A percentile compares a stretch with the other conserved stretches of the same genome.
Conservation (phyloP, 1,284 basidiomycete species). For the Trichosporon sp. region DNA sequence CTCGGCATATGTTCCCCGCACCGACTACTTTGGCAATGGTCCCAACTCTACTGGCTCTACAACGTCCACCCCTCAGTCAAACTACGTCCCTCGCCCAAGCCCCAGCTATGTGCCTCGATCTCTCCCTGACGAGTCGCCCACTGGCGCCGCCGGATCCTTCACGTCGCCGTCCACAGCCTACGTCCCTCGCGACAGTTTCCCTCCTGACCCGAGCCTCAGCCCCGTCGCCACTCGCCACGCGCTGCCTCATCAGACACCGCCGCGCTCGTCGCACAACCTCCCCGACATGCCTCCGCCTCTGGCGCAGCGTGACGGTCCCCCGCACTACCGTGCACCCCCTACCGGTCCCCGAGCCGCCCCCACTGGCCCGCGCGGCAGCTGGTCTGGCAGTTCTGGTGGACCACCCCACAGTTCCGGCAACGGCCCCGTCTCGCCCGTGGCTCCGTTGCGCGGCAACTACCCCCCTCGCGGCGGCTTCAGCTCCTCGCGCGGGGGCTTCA, state of each 20-base stretch:
- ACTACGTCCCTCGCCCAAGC: slow-evolving; percentile 27
- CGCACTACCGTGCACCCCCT: slow-evolving; percentile 29
- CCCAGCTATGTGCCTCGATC: slow-evolving; percentile 29
- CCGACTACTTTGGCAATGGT: slow-evolving; percentile 37
- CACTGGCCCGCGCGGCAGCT: slow-evolving; percentile 29
- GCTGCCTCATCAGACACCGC: slow-evolving; percentile 28
- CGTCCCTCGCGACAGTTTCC: slow-evolving; percentile 21
- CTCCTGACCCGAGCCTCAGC: slow-evolving; percentile 19
- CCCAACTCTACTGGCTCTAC: neutral
- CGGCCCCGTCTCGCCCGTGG: slow-evolving; percentile 30
- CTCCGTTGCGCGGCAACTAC: slow-evolving; percentile 25
- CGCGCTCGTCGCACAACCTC: slow-evolving; percentile 22
- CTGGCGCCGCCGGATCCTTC: neutral
- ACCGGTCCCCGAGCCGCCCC: slow-evolving; percentile 32
- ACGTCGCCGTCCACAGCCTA: slow-evolving; percentile 16
- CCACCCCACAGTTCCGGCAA: slow-evolving; percentile 15
- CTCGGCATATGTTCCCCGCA: slow-evolving; percentile 36
- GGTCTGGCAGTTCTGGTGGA: slow-evolving; percentile 20
- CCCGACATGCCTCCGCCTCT: slow-evolving; percentile 32
- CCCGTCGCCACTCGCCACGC: slow-evolving; percentile 21
- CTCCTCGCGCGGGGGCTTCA: slow-evolving; percentile 21
- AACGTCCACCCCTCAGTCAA: slow-evolving; percentile 10
- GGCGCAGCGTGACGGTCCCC: slow-evolving; percentile 27
- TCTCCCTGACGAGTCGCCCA: slow-evolving; percentile 18
- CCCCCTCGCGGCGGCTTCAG: slow-evolving; percentile 30